Evolutionary conservation across 768 basidiomycete species (phyloP).

Genomic region (Mycena haematopus): DNA sequence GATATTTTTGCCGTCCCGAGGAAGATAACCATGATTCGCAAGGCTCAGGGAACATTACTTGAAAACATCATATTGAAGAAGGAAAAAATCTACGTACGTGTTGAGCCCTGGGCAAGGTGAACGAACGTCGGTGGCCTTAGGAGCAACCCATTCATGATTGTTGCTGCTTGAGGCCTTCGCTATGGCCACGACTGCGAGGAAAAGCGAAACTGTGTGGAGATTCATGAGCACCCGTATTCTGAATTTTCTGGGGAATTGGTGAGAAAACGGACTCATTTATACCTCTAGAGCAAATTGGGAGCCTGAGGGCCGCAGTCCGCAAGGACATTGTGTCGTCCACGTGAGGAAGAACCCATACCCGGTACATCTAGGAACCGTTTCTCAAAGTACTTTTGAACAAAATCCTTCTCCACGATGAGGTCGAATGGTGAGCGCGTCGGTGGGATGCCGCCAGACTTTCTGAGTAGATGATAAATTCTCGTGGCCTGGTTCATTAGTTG

Average conservation of each 20-base stretch:
- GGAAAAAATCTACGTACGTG: background rate
- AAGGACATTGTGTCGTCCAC: too few species aligned
- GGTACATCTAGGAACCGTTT: too few species aligned
- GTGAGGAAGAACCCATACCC: too few species aligned
- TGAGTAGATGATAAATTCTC: too few species aligned
- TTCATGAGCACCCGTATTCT: background rate
- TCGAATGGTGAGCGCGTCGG: too few species aligned
- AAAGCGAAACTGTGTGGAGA: background rate
- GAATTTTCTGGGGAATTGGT: background rate
- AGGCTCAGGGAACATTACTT: background rate
- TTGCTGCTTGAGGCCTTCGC: background rate
- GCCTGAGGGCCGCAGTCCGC: too few species aligned
- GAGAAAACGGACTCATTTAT: background rate
- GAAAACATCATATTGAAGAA: background rate
- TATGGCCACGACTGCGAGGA: background rate
- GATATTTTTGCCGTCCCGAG: constrained; percentile 13
- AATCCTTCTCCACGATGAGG: too few species aligned
- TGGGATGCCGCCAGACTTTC: too few species aligned
- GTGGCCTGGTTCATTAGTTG: too few species aligned
- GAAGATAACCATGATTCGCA: constrained; percentile 27
- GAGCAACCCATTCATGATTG: constrained; percentile 14
- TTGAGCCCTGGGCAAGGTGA: constrained; percentile 24
- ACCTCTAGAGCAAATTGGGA: too few species aligned
- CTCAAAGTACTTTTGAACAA: too few species aligned
- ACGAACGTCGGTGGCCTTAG: constrained; percentile 14